A percentile compares a stretch with the other conserved stretches of the same genome.
Evolutionary conservation across 2,329 filamentous ascomycete genomes (phyloP).

Genomic region (Colletotrichum sp.): DNA sequence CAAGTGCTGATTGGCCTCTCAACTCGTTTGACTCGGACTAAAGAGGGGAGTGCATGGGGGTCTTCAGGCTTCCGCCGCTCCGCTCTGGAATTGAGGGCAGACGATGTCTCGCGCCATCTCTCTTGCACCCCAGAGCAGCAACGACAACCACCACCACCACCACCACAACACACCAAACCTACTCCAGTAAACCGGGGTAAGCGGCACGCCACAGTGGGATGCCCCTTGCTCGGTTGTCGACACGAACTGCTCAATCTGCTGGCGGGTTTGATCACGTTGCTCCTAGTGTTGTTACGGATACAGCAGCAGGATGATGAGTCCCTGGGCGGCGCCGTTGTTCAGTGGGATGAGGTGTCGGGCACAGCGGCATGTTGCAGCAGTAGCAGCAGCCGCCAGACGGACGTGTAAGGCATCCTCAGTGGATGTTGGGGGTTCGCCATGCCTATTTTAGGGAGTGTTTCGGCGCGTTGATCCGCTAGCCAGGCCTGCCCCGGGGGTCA

Average conservation of each 20-base stretch:
- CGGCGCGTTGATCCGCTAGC: constrained; percentile 19
- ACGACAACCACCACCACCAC: background rate
- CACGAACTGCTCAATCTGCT: background rate
- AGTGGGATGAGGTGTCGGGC: background rate
- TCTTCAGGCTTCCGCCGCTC: background rate
- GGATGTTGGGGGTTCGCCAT: background rate
- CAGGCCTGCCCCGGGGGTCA: background rate
- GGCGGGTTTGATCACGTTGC: background rate
- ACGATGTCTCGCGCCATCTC: background rate
- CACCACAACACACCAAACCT: background rate
- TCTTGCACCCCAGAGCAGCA: background rate
- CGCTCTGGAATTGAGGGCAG: background rate
- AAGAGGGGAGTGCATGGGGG: background rate
- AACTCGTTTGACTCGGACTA: background rate
- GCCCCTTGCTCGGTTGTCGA: background rate
- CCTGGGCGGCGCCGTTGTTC: background rate
- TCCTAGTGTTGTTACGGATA: background rate
- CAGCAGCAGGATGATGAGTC: background rate
- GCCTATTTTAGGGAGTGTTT: constrained; percentile 2
- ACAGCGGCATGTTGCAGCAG: background rate
- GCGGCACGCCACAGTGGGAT: background rate
- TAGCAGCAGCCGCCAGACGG: background rate
- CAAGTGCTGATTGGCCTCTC: background rate
- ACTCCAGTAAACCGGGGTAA: background rate
- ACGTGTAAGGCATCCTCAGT: background rate